Base-by-base conservation (phyloP, 2,329 filamentous ascomycete species). In the Cladophialophora exuberans region DNA sequence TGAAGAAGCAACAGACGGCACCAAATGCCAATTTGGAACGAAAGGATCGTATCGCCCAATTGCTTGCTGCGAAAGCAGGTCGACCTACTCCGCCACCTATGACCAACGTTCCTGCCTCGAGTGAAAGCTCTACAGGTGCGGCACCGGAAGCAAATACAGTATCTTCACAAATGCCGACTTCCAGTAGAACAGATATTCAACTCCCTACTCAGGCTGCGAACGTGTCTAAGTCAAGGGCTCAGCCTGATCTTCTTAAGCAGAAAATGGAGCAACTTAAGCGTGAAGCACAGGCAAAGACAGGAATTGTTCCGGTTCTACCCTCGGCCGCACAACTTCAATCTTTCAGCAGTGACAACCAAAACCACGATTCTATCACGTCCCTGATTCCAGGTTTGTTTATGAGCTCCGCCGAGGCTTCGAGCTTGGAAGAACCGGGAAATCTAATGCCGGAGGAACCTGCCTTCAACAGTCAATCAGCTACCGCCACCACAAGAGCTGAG, bases 241-340 rank as follows among this genome's bases (percentile, higher is more conserved):
- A 90, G 61, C 96, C 89, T 57, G 89, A 89, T 55, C 73, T 91
- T 26, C 79, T 92, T 42, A 84, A 89, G 61, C 83, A 90, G 67
- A 90, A 90, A 62, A 86, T 96, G 66, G 89, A 90, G 56, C 87
- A 87, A 18, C 73, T 94, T 18, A 84, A 84, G 62, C 85, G 83
- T 53, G 72, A 70, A 60, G 70, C 71, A 48, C 63, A 77, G 11
- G 69, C 73, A 18, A 51, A 39, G 41, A 42, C 33, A 11, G 47
- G 35, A 26, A 15, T 30, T 18, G 63, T 75, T 68, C 64, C 43
- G 26, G 5, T 33, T 26, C 36, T 42, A 43, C 13, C 35, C 23
- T 33, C 33, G 7, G 7, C 26, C 9, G n/a, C 45, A 26, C 28
- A 28, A 17, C 9, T 22, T n/a, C n/a, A n/a, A n/a, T n/a, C n/a